phyloP scores from a whole-genome alignment of 2,329 filamentous ascomycete species.

The Colletotrichum sp. region DNA sequence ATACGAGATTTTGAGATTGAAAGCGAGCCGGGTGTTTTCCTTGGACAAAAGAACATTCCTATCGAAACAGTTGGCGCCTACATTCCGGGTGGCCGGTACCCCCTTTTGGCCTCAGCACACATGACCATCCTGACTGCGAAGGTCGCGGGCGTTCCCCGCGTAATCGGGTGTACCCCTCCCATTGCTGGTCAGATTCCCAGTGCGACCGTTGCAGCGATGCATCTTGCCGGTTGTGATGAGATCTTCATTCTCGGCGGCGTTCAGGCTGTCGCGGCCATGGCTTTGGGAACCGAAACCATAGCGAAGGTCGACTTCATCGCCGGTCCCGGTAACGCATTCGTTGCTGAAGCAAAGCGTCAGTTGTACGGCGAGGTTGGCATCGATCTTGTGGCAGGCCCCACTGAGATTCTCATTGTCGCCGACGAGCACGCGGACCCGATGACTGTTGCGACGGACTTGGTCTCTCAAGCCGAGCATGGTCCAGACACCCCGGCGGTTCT shows the following conservation, averaged over 20 bases:
- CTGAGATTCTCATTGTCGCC: conserved; percentile 55
- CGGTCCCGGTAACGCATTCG: conserved; percentile 59
- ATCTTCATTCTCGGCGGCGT: conserved; percentile 57
- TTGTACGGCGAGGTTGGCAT: conserved; percentile 60
- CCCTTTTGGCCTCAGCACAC: conserved; percentile 56
- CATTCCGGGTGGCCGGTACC: conserved; percentile 57
- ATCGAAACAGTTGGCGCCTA: conserved; percentile 51
- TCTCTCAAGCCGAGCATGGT: conserved; percentile 57
- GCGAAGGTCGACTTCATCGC: conserved; percentile 56
- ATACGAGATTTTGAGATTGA: conserved; percentile 57
- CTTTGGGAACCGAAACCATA: conserved; percentile 52
- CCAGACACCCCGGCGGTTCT: conserved; percentile 55
- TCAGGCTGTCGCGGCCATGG: conserved; percentile 58
- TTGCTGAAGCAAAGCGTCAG: conserved; percentile 58
- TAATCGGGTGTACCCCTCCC: conserved; percentile 57
- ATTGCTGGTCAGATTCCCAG: conserved; percentile 51
- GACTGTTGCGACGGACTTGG: conserved; percentile 48
- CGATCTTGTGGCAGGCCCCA: conserved; percentile 58
- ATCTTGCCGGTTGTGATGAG: conserved; percentile 53
- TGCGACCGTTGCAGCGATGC: conserved; percentile 55
- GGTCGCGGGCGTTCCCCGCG: conserved; percentile 54
- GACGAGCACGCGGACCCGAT: conserved; percentile 51
- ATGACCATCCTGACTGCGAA: conserved; percentile 63
- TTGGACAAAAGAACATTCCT: conserved; percentile 56
- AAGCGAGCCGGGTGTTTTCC: conserved; percentile 51